phyloP scores from a whole-genome alignment of 129 eudicot genomes.

The sunflower (Helianthus annuus) region DNA sequence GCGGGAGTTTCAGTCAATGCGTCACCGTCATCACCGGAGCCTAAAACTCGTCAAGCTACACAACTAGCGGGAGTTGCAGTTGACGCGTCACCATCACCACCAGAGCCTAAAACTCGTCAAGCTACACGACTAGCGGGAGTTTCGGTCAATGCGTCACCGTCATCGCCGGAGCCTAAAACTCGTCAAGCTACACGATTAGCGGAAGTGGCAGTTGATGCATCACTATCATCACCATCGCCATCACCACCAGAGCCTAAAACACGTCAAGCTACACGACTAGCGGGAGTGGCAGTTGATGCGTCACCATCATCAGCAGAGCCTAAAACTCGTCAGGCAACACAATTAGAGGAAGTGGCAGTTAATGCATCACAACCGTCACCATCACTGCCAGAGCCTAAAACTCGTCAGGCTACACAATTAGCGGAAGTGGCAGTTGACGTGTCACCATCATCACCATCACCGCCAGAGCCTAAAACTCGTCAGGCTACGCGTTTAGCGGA shows the following conservation, averaged over 20 bases:
- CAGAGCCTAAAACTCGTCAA: conserved; percentile 1
- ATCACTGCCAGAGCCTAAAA: conserved; percentile 21
- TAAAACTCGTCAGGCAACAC: conserved; percentile 7
- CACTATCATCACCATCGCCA: not conserved
- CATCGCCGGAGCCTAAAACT: conserved; percentile 10
- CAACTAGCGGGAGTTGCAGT: not conserved
- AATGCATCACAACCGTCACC: conserved; percentile 1
- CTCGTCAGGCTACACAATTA: conserved; percentile 14
- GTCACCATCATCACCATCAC: not conserved
- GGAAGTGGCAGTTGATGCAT: conserved; percentile 8
- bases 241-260: conserved; percentile 12
- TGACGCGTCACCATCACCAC: conserved; percentile 7
- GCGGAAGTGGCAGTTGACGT: not conserved
- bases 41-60: conserved; percentile 5
- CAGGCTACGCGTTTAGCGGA: conserved; percentile 12
- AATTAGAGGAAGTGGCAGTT: not conserved
- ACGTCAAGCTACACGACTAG: conserved; percentile 13
- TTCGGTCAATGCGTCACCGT: not conserved
- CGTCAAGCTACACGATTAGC: not conserved
- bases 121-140: conserved; percentile 11
- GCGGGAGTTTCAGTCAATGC: not conserved
- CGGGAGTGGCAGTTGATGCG: not conserved
- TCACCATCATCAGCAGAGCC: not conserved
- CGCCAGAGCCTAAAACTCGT: not conserved
- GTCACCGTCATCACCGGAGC: not conserved